Evolutionary conservation across 2,329 filamentous ascomycete genomes (phyloP), one percentile per base, ranked within the genome.

Genomic region (Zopfia rhizophila): DNA sequence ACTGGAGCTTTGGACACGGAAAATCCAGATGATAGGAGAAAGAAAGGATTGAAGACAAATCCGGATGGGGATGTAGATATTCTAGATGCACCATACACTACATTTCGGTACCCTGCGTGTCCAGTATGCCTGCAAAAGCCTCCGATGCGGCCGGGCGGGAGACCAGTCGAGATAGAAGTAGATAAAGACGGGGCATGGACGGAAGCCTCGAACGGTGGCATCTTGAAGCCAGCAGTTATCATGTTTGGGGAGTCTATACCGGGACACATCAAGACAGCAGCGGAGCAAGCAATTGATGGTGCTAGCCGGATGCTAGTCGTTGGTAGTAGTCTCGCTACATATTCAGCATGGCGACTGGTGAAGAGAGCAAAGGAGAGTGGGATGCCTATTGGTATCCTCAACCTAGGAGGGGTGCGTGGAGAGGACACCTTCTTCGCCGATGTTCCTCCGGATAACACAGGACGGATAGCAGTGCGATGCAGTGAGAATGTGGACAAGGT

Each of bases 191-290:
- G 93, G 0, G 93, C 91, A 0, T 95, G 88, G 90, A 74, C 78
- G 67, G n/a, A 0, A 86, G 84, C 57, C 85, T 81, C 68, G 5
- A 69, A 57, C 5, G 90, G 85, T 0, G 94, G 93, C 2, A 84
- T 97, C 25, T 71, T 99, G 43, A 97, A 97, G 66, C 94, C 94
- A 3, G 90, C 90, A 1, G 92, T 99, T 2, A 86, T 92, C 60
- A 97, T 97, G 91, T 97, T 97, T 69, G 94, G 94, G 12, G 94
- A 97, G 72, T 92, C 85, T 48, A 96, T 97, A 37, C 78, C 83
- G 0, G 71, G 74, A 1, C 63, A 74, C 1, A 86, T 92, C 24
- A 97, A 95, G 69, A 70, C 76, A 1, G 85, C 85, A 0, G 93
- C 92, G 1, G 92, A 97, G 65, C 75, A 84, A 19, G 88, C 89